Evolutionary conservation across 148 eudicot genomes (phyloP).

Genomic region (Vaccinium macrocarpon): DNA sequence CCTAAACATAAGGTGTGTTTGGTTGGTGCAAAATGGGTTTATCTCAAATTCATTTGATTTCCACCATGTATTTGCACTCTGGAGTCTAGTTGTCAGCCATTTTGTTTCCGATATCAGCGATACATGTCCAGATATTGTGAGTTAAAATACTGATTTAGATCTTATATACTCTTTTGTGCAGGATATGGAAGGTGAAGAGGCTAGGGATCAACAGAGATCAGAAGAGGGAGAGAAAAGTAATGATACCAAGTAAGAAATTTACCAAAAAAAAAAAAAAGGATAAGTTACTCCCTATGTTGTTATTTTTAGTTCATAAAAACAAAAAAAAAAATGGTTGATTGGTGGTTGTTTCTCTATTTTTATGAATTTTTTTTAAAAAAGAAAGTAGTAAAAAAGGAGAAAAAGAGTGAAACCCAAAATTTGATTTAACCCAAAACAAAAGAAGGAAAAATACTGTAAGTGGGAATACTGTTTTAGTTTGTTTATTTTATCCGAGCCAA

Average conservation of each 20-base stretch:
- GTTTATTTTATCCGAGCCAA: slow-evolving; percentile 19
- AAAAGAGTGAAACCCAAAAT: background rate
- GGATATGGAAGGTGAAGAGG: slow-evolving; percentile 28
- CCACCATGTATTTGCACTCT: slow-evolving; percentile 3
- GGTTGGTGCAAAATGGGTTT: background rate
- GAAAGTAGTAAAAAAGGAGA: slow-evolving; percentile 13
- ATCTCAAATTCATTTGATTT: no score
- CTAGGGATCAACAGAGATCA: background rate
- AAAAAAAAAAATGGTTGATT: no score
- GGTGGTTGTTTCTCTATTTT: background rate
- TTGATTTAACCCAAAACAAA: slow-evolving; percentile 19
- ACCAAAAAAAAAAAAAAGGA: background rate
- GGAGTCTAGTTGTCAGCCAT: background rate
- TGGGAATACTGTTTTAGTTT: slow-evolving; percentile 21
- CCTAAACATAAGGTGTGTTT: slow-evolving; percentile 6
- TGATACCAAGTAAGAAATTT: slow-evolving; percentile 28
- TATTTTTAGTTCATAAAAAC: no score
- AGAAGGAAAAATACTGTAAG: slow-evolving; percentile 8
- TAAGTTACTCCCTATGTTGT: slow-evolving; percentile 10
- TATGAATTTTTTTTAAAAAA: slow-evolving; percentile 23
- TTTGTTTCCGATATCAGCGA: background rate
- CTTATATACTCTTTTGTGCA: slow-evolving; percentile 13
- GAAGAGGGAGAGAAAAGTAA: slow-evolving; percentile 19
- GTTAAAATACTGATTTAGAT: background rate
- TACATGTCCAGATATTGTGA: background rate